Conservation (phyloP, 768 basidiomycete species). For the Boletus reticuloceps region DNA sequence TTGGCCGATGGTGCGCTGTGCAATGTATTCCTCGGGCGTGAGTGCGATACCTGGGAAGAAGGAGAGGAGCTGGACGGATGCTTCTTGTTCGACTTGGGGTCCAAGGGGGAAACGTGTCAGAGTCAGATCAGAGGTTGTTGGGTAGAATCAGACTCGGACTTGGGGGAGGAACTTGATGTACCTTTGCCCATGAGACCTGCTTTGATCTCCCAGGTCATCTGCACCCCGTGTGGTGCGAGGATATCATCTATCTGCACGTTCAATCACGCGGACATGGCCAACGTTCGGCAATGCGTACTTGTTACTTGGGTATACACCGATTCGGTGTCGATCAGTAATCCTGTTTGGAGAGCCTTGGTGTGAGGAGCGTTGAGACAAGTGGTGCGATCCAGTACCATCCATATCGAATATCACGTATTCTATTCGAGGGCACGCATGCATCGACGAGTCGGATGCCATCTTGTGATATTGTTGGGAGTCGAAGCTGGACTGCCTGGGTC, state of each 20-base stretch:
- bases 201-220: conserved; percentile 88
- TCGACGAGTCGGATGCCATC: conserved; percentile 9
- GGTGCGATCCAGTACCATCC: conserved; percentile 48
- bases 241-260: conserved; percentile 54
- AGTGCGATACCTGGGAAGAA: conserved; percentile 75
- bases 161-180: conserved; percentile 26
- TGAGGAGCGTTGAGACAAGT: neutral
- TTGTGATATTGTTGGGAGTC: neutral
- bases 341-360: conserved; percentile 33
- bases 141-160: neutral
- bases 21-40: conserved; percentile 57
- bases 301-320: conserved; percentile 74
- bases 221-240: conserved; percentile 64
- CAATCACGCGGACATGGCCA: neutral
- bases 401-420: conserved; percentile 74
- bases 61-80: conserved; percentile 66
- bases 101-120: too few species aligned
- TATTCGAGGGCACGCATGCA: conserved; percentile 23
- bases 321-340: conserved; percentile 77
- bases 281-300: conserved; percentile 45
- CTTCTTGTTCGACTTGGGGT: conserved; percentile 57
- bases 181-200: conserved; percentile 88
- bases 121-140: neutral
- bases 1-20: conserved; percentile 53
- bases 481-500: too few species aligned